Evolutionary conservation across 192 early-diverging fungal genomes (phyloP), one percentile per base, ranked within the genome.

Genomic region (Entomortierella lignicola): DNA sequence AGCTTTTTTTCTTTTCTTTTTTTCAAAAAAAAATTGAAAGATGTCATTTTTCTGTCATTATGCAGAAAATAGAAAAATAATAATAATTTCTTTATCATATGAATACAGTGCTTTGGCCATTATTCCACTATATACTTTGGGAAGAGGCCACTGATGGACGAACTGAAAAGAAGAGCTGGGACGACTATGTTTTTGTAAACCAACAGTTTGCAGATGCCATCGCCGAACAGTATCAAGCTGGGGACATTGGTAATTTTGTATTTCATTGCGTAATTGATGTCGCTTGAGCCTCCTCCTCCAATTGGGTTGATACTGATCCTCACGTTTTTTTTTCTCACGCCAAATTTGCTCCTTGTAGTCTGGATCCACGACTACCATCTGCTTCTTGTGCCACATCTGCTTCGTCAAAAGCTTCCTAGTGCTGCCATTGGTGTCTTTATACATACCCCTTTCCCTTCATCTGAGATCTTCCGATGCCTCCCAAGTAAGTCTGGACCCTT

Each of bases 301-400:
- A 41, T 1, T 23, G 4, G 26, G n/a, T 58, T 13, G 34, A 37
- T 37, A 37, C 10, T 20, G 44, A 47, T 47, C 44, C 12, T 47
- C 20, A 20, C 29, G 15, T 13, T 37, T 21, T 32, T 72, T 61
- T 48, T 72, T 66, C 60, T 43, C 37, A 58, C 42, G 60, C 41
- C 31, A 2, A 2, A 48, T 8, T 34, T 7, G 10, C 34, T 37
- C n/a, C 30, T 52, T 20, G 25, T 69, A 83, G 94, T 99, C 61
- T 99, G 97, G 97, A 90, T 99, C 67, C 97, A 99, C 77, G 97
- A 99, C 82, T 99, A 99, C 80, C 97, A 99, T 72, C 84, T 99
- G 37, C 89, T 97, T 83, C 85, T 99, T 43, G 91, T 99, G 13
- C 97, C 97, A 20, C 82, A 87, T 60, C 89, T 99, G 85, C 82